A percentile compares a stretch with the other conserved stretches of the same genome.
Evolutionary conservation across 805 yeast genomes (phyloP).

Genomic region (Diddensiella transvaalensis): DNA sequence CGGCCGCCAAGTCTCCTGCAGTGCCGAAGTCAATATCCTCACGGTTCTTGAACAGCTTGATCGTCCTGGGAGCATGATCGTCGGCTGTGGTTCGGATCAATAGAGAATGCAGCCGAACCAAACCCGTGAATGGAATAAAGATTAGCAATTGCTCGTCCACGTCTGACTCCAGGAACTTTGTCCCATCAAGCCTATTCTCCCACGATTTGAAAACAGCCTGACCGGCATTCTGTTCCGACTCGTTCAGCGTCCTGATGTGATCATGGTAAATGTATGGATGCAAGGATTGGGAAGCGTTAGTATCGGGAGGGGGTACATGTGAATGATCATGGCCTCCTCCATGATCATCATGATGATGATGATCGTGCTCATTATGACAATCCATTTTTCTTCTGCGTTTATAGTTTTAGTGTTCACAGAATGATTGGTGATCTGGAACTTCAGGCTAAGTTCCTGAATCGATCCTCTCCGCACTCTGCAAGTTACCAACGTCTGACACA

Average conservation of each 20-base stretch:
- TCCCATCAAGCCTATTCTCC: slow-evolving; percentile 44
- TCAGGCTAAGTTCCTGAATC: no score
- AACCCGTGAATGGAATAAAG: slow-evolving; percentile 74
- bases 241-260: slow-evolving; percentile 61
- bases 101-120: slow-evolving; percentile 70
- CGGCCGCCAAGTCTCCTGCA: slow-evolving; percentile 46
- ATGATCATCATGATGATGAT: slow-evolving; percentile 32
- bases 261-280: slow-evolving; percentile 56
- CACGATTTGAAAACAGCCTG: slow-evolving; percentile 50
- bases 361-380: slow-evolving; percentile 2
- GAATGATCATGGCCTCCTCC: slow-evolving; percentile 37
- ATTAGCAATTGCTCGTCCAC: slow-evolving; percentile 78
- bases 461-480: no score
- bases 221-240: slow-evolving; percentile 50
- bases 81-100: slow-evolving; percentile 63
- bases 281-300: slow-evolving; percentile 59
- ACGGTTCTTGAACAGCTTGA: slow-evolving; percentile 71
- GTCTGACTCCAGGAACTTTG: slow-evolving; percentile 57
- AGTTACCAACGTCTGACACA: no score
- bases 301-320: slow-evolving; percentile 26
- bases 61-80: slow-evolving; percentile 61
- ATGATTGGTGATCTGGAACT: no score
- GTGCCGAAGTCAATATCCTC: slow-evolving; percentile 69
- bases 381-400: no score
- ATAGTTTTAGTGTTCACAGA: no score